Evolutionary conservation across 495 filamentous ascomycete species (phyloP).

Genomic region (Daldinia caldariorum): DNA sequence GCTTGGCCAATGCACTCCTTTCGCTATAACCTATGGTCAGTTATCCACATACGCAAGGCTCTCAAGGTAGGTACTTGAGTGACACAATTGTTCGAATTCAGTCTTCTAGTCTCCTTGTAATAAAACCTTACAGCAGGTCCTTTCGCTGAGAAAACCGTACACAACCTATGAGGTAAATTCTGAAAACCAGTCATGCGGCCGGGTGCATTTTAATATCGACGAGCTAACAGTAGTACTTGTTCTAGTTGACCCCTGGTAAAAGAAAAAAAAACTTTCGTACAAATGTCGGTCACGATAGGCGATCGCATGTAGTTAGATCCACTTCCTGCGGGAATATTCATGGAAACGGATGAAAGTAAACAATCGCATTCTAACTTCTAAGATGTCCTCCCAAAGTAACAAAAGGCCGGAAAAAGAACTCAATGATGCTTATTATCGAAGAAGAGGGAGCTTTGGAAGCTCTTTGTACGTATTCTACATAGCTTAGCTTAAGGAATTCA

Average conservation of each 20-base stretch:
- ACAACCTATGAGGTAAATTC: no score
- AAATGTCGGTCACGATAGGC: neutral
- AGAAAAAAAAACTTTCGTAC: neutral
- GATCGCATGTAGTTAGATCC: neutral
- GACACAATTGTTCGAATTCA: no score
- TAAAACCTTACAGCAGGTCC: no score
- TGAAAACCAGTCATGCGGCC: neutral
- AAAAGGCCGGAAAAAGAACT: neutral
- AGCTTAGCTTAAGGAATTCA: conserved; percentile 2
- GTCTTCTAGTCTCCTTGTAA: no score
- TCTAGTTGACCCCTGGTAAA: neutral
- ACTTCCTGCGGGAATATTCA: neutral
- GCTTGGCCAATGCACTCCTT: neutral
- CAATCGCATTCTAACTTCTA: neutral
- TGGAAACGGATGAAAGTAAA: neutral
- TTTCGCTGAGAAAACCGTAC: no score
- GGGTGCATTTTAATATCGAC: neutral
- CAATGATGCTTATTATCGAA: neutral
- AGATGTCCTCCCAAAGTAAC: neutral
- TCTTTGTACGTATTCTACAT: neutral
- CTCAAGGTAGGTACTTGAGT: no score
- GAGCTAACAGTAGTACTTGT: neutral
- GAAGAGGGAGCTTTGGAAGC: neutral
- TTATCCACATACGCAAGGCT: no score
- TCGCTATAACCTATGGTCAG: neutral